These are phyloP conservation scores for Rutstroemia sp. DNA, from an alignment of 2,329 filamentous ascomycete genomes.

Conservation along the genomic window DNA sequence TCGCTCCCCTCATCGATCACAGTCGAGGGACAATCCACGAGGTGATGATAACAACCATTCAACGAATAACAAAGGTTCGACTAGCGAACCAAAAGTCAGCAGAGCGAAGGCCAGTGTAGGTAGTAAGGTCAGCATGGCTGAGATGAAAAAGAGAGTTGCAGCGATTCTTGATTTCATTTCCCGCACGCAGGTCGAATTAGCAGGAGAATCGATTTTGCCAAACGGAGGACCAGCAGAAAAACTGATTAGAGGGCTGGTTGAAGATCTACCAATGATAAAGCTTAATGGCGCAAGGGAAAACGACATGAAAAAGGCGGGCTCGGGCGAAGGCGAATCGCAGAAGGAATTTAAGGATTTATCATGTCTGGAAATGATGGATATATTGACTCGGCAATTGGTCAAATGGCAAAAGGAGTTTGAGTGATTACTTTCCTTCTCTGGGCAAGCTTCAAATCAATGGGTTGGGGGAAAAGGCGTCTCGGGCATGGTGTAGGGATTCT, in stretches of 20 bases:
- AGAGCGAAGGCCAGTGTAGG: constrained; percentile 32
- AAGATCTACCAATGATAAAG: constrained; percentile 29
- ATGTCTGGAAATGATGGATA: constrained; percentile 34
- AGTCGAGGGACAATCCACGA: constrained; percentile 33
- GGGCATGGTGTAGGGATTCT: neutral
- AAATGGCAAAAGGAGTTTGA: constrained; percentile 31
- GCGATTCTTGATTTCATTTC: constrained; percentile 87
- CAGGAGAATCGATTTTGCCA: constrained; percentile 46
- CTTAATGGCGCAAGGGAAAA: constrained; percentile 31
- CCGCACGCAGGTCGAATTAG: constrained; percentile 80
- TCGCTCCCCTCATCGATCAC: constrained; percentile 48
- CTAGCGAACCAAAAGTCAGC: constrained; percentile 28
- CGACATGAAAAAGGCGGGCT: constrained; percentile 29
- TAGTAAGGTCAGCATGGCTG: constrained; percentile 71
- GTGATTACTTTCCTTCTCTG: neutral
- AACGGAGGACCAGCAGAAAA: constrained; percentile 33
- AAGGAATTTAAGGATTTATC: constrained; percentile 67
- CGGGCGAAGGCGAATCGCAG: constrained; percentile 16
- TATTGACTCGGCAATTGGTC: constrained; percentile 33
- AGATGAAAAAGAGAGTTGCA: constrained; percentile 78
- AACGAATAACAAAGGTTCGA: constrained; percentile 30
- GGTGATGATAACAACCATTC: constrained; percentile 45
- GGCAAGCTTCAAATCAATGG: neutral
- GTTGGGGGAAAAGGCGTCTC: neutral
- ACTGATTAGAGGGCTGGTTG: constrained; percentile 28